Evolutionary conservation across 441 rosid genomes (phyloP).

Genomic region (Euphorbia celastroides): DNA sequence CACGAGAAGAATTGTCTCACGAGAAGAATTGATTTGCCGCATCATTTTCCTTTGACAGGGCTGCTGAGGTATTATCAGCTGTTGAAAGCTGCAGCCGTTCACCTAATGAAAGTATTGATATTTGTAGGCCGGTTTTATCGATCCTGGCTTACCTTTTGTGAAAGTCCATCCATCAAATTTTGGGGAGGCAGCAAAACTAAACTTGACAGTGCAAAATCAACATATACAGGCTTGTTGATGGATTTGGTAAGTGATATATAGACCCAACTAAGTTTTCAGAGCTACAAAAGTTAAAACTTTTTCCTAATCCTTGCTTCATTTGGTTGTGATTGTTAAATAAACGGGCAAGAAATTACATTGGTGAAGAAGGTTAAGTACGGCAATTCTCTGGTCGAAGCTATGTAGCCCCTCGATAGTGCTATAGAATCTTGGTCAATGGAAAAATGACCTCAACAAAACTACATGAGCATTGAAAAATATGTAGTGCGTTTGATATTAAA

Average conservation of each 20-base stretch:
- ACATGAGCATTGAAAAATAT: background rate
- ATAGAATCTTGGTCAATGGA: conserved; percentile 73
- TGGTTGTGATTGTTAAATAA: conserved; percentile 41
- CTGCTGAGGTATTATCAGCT: conserved; percentile 69
- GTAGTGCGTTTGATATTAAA: conserved; percentile 8
- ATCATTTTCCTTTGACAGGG: conserved; percentile 94
- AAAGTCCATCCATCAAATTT: conserved; percentile 64
- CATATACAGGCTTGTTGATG: conserved; percentile 66
- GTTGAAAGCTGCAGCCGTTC: background rate
- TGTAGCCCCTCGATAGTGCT: conserved; percentile 99
- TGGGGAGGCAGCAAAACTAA: conserved; percentile 69
- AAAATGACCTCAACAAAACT: conserved; percentile 15
- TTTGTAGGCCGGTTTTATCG: conserved; percentile 73
- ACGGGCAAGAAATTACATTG: conserved; percentile 78
- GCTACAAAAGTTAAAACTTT: background rate
- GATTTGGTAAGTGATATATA: conserved; percentile 57
- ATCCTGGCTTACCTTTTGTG: conserved; percentile 57
- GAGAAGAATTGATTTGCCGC: conserved; percentile 82
- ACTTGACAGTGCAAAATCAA: conserved; percentile 53
- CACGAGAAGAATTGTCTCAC: too few species aligned
- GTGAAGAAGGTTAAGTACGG: conserved; percentile 77
- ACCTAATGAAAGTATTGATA: conserved; percentile 8
- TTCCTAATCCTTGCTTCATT: conserved; percentile 7
- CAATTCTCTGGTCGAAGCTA: conserved; percentile 70
- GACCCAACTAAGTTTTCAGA: background rate